phyloP scores from a whole-genome alignment of 169 alveolate genomes.

The Plasmodium ovale region DNA sequence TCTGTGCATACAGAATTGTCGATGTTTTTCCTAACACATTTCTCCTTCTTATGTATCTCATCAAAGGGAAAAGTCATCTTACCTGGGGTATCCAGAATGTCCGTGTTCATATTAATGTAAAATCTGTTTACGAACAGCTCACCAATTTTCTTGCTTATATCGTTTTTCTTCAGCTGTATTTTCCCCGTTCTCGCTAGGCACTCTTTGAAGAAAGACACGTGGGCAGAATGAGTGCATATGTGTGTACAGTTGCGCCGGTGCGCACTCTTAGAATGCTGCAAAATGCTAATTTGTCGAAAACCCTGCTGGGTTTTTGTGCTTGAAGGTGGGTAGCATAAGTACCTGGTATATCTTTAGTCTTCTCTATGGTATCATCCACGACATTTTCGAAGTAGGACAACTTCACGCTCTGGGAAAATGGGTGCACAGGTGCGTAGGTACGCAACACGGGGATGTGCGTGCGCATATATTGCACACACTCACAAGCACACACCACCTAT shows the following conservation, averaged over 20 bases:
- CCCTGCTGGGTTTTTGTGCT: no score
- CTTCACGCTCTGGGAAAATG: slow-evolving; percentile 82
- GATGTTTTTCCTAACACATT: neutral
- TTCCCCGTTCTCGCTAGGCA: slow-evolving; percentile 88
- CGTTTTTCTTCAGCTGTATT: slow-evolving; percentile 85
- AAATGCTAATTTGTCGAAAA: neutral
- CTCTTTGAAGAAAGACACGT: slow-evolving; percentile 73
- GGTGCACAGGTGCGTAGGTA: no score
- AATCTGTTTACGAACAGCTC: slow-evolving; percentile 88
- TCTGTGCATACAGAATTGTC: no score
- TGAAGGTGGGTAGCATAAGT: no score
- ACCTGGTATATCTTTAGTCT: slow-evolving; percentile 88
- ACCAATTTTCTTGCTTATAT: slow-evolving; percentile 87
- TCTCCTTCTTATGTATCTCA: no score
- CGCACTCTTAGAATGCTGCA: neutral
- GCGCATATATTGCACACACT: neutral
- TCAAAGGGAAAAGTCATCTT: neutral
- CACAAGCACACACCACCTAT: neutral
- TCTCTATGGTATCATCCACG: slow-evolving; percentile 88
- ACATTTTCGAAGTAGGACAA: slow-evolving; percentile 86
- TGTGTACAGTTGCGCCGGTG: neutral
- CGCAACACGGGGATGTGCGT: neutral
- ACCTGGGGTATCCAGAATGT: slow-evolving; percentile 90
- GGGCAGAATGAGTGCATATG: neutral
- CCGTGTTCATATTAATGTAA: slow-evolving; percentile 88